Base-by-base conservation (phyloP, 2,329 filamentous ascomycete species). In the Aspergillus chevalieri region DNA sequence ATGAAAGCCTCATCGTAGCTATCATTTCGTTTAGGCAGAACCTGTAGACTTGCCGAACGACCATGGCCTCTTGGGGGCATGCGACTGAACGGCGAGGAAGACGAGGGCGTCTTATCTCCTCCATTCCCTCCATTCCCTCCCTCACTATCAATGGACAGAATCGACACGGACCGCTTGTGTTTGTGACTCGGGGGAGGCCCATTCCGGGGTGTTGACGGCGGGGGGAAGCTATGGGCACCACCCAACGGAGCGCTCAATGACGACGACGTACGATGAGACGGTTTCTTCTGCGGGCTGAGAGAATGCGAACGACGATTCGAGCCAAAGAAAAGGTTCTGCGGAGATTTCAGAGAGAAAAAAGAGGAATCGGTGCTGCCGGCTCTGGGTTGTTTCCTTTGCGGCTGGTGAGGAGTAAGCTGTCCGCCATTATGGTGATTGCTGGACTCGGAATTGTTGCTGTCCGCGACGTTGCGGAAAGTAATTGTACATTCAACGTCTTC, bases 401-500 rank as follows among this genome's bases (percentile, higher is more conserved):
- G 66, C 43, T 57, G 57, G 51, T 69, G 65, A 54, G 71, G 67
- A 43, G 58, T 57, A 43, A 54, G 56, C 50, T 65, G 64, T 30
- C 57, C 50, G 43, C 55, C 57, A 56, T 57, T 59, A 12, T 30
- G 26, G 26, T 41, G 38, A 21, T 21, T 21, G 55, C 52, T 57
- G 44, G 65, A 49, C 26, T 70, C 64, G 42, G 62, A 60, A 48
- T 56, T 57, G 48, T 56, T 57, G 52, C 58, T 73, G 45, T 79
- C 69, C 26, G 79, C 75, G 45, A 91, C 80, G 68, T 98, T 98
- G 73, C 87, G 92, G 74, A 98, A 98, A 46, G 89, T 96, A 69
- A 98, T 95, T 58, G 85, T 90, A 73, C 93, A 97, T 74, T 91
- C 88, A 65, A 97, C 82, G 65, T 95, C 87, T 77, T 98, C 93